These are phyloP conservation scores for Talaromyces islandicus DNA, from an alignment of 2,329 filamentous ascomycete species.

Conservation along the genomic window DNA sequence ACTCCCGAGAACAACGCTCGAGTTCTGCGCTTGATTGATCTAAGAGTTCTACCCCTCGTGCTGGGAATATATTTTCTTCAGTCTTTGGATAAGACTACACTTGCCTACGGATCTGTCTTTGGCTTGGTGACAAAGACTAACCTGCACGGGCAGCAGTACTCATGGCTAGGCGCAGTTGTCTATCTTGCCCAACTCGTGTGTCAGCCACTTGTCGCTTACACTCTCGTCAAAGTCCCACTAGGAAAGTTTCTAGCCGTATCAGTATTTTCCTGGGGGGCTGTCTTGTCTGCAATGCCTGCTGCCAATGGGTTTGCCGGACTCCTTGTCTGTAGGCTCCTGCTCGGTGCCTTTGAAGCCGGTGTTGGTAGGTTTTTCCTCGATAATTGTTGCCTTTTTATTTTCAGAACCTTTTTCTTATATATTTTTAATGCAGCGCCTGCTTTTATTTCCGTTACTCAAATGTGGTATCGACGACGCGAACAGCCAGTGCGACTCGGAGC, in stretches of 20 bases:
- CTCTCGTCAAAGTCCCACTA: conserved; percentile 56
- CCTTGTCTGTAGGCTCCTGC: conserved; percentile 49
- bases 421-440: conserved; percentile 36
- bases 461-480: conserved; percentile 50
- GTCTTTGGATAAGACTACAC: conserved; percentile 56
- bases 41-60: conserved; percentile 49
- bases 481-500: conserved; percentile 46
- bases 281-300: conserved; percentile 48
- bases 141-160: conserved; percentile 52
- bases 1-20: conserved; percentile 49
- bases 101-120: conserved; percentile 58
- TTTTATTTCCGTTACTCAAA: conserved; percentile 49
- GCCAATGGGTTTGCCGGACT: conserved; percentile 46
- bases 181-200: conserved; percentile 51
- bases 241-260: conserved; percentile 54
- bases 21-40: conserved; percentile 48
- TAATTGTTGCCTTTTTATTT: background rate
- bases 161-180: conserved; percentile 47
- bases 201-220: conserved; percentile 47
- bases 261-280: conserved; percentile 48
- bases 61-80: conserved; percentile 59
- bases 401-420: no score
- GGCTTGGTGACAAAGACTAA: conserved; percentile 55
- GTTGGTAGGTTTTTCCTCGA: conserved; percentile 20
- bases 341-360: conserved; percentile 52